These are phyloP conservation scores for Blastomyces gilchristii DNA, from an alignment of 2,329 filamentous ascomycete genomes.

Conservation along the genomic window DNA sequence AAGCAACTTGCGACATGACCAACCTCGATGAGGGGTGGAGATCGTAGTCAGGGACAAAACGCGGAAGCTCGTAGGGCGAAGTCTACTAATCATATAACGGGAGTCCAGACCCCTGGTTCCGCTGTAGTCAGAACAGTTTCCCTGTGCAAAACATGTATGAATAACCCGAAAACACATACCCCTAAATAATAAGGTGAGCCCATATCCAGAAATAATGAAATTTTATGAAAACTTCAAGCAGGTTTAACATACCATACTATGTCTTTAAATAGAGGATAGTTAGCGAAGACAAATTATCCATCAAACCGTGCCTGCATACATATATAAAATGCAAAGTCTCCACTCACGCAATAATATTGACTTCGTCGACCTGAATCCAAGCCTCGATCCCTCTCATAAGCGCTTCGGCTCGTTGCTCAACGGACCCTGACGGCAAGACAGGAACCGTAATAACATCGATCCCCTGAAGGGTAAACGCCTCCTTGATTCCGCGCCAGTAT, in stretches of 20 bases:
- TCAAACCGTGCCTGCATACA: background rate
- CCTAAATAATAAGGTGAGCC: conserved; percentile 1
- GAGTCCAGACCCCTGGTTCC: conserved; percentile 48
- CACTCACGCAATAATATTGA: conserved; percentile 53
- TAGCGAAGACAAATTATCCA: conserved; percentile 11
- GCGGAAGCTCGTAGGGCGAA: conserved; percentile 56
- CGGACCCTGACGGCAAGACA: conserved; percentile 50
- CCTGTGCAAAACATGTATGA: background rate
- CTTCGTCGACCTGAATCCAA: conserved; percentile 46
- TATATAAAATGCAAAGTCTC: background rate
- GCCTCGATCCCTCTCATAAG: conserved; percentile 44
- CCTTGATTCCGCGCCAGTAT: conserved; percentile 55
- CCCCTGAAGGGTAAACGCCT: conserved; percentile 46
- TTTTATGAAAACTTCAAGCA: background rate
- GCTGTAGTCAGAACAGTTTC: background rate
- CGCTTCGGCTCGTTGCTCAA: conserved; percentile 47
- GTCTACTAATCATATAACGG: conserved; percentile 52
- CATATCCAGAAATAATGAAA: background rate
- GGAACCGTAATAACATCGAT: conserved; percentile 52
- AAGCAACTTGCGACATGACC: background rate
- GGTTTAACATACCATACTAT: conserved; percentile 38
- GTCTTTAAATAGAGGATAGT: conserved; percentile 21
- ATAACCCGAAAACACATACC: conserved; percentile 1
- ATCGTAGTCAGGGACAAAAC: conserved; percentile 60
- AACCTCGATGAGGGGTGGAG: conserved; percentile 50